A percentile compares a stretch with the other conserved stretches of the same genome.
phyloP scores from a whole-genome alignment of 2,329 filamentous ascomycete genomes.

The Ceratocystis albifundus region DNA sequence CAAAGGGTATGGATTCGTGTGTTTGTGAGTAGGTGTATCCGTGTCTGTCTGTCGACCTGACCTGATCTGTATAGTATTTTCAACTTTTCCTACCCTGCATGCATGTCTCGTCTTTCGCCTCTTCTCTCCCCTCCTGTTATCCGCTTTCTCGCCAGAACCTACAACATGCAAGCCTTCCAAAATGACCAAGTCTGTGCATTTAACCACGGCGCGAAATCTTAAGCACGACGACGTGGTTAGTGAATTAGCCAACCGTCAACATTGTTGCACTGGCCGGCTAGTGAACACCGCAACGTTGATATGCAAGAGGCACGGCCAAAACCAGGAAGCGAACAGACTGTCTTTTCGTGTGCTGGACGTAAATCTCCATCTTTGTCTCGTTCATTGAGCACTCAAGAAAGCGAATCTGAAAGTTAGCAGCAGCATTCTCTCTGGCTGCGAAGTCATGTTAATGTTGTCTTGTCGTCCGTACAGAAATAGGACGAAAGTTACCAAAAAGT shows the following conservation, averaged over 20 bases:
- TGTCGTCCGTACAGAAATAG: not conserved
- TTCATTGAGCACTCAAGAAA: not conserved
- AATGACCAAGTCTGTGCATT: not conserved
- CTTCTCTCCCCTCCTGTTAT: not conserved
- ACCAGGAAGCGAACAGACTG: not conserved
- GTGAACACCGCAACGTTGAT: not conserved
- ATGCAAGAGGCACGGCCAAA: not conserved
- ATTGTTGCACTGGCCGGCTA: not conserved
- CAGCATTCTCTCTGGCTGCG: not conserved
- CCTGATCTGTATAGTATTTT: not conserved
- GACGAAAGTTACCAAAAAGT: not conserved
- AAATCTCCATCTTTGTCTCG: no score
- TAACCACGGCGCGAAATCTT: not conserved
- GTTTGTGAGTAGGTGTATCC: not conserved
- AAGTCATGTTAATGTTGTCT: no score
- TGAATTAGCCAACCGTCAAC: slow-evolving; percentile 4
- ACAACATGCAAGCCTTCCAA: not conserved
- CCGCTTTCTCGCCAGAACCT: not conserved
- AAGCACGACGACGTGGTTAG: slow-evolving; percentile 4
- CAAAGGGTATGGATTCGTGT: not conserved
- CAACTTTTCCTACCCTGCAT: not conserved
- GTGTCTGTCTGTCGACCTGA: no score
- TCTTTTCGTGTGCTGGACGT: no score
- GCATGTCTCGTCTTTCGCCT: not conserved
- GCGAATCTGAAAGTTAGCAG: not conserved